phyloP scores from a whole-genome alignment of 495 filamentous ascomycete species.

The Hypoxylon fuscum region DNA sequence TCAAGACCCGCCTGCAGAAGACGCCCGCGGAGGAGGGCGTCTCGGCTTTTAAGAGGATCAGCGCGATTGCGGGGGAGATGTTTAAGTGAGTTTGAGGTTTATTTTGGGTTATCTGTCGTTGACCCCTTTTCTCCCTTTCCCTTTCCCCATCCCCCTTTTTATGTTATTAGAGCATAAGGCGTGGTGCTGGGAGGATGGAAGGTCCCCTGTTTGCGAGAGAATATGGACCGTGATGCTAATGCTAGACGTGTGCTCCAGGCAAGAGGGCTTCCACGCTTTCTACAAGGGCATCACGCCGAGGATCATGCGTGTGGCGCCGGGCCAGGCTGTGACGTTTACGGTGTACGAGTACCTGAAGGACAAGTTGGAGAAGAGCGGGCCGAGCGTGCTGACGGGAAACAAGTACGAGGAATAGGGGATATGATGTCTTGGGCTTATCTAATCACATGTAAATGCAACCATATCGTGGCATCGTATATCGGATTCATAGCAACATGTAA shows the following conservation, averaged over 20 bases:
- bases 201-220: no score
- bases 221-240: background rate
- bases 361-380: conserved; percentile 77
- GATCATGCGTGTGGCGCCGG: conserved; percentile 96
- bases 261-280: conserved; percentile 92
- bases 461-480: conserved; percentile 10
- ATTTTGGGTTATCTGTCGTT: no score
- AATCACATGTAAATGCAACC: background rate
- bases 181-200: no score
- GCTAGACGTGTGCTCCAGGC: conserved; percentile 57
- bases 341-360: conserved; percentile 93
- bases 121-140: no score
- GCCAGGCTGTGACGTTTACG: conserved; percentile 97
- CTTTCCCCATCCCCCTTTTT: background rate
- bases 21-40: conserved; percentile 84
- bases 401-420: conserved; percentile 75
- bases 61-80: conserved; percentile 85
- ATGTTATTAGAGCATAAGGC: no score
- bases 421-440: no score
- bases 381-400: conserved; percentile 70
- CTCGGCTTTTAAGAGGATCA: conserved; percentile 78
- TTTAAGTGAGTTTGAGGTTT: conserved; percentile 68
- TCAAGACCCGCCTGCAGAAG: conserved; percentile 96
- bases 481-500: conserved; percentile 11
- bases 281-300: conserved; percentile 99